phyloP scores from a whole-genome alignment of 768 basidiomycete species.

The Rhodosporidiobolus sp. region DNA sequence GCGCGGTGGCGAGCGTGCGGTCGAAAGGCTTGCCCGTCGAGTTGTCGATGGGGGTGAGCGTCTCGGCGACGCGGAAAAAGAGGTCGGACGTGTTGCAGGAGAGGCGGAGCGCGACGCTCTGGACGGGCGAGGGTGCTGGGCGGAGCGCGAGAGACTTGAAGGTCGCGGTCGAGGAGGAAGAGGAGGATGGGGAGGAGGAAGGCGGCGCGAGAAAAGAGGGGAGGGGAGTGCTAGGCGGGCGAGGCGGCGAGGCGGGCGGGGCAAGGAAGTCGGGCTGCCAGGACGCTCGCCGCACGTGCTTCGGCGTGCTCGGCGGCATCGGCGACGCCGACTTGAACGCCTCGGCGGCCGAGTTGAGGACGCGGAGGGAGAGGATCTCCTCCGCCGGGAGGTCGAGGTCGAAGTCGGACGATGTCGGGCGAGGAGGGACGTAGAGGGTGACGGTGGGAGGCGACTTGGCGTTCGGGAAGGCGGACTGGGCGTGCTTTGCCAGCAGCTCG shows the following conservation, averaged over 20 bases:
- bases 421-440: constrained; percentile 2
- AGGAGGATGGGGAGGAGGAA: background rate
- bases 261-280: background rate
- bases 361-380: background rate
- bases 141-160: constrained; percentile 6
- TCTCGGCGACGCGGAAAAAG: background rate
- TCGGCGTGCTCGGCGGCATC: background rate
- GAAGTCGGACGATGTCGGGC: background rate
- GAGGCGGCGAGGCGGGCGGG: background rate
- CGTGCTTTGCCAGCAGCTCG: background rate
- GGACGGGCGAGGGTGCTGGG: background rate
- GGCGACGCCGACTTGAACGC: background rate
- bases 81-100: background rate
- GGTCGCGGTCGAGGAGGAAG: background rate
- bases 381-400: constrained; percentile 8
- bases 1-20: background rate
- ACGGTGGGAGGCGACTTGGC: background rate
- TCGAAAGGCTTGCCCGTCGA: background rate
- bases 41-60: background rate
- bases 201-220: background rate
- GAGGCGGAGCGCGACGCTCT: constrained; percentile 8
- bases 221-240: background rate
- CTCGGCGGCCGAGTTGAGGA: background rate
- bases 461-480: background rate
- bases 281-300: background rate